Evolutionary conservation across 2,329 filamentous ascomycete genomes (phyloP), one percentile per base, ranked within the genome.

Genomic region (Fusarium napiforme): DNA sequence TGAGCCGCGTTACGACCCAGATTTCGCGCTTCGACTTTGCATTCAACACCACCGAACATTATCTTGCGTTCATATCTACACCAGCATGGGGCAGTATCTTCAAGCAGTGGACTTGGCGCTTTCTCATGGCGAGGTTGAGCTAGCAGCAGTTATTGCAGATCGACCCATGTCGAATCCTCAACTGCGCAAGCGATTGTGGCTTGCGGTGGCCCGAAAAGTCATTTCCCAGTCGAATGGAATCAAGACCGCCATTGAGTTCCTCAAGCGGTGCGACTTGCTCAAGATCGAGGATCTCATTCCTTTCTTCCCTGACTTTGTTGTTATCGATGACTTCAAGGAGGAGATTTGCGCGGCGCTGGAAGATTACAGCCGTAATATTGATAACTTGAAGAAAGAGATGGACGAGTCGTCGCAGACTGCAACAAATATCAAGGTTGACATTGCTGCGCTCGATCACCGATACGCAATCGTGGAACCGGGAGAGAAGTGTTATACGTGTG

Each of bases 311-410:
- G 96, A 99, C 81, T 99, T 99, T 80, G 95, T 98, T 30, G 93
- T 98, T 58, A 98, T 99, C 71, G 96, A 99, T 80, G 96, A 98
- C 82, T 99, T 99, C 88, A 98, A 98, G 80, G 95, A 98, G 72
- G 96, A 99, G 81, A 98, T 99, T 42, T 99, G 96, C 83, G 87
- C 90, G 0, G 96, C 97, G 2, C 88, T 99, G 3, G 96, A 99
- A 82, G 93, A 97, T 72, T 99, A 99, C 84, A 93, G 91, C 52
- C 92, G 93, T 42, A 94, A 94, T 75, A 99, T 99, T 75, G 96
- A 98, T 78, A 87, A 86, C 4, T 85, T 99, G 43, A 95, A 95
- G 79, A 91, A 92, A 73, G 96, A 98, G 82, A 99, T 99, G 96
- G 96, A 99, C 81, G 94, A 97, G 79, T 94, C 92, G 9, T 93